phyloP scores from a whole-genome alignment of 306 rosid genomes.

The Trifolium subterraneum region DNA sequence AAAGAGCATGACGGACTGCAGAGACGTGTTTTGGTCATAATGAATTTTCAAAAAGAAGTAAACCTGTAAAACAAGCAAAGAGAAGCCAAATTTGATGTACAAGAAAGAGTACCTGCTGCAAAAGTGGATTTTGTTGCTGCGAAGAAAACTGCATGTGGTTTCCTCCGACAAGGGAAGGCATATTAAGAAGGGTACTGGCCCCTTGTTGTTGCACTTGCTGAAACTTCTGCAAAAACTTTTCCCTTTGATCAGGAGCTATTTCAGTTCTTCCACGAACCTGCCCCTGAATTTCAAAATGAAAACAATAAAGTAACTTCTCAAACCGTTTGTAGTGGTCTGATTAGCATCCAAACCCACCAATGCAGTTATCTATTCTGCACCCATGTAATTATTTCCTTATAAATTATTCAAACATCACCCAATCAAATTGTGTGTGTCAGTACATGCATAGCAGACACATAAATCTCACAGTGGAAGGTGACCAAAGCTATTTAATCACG shows the following conservation, averaged over 20 bases:
- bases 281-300: slow-evolving; percentile 55
- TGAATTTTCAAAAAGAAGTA: slow-evolving; percentile 26
- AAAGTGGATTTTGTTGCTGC: slow-evolving; percentile 83
- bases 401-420: slow-evolving; percentile 18
- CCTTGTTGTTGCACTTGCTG: slow-evolving; percentile 98
- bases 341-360: slow-evolving; percentile 34
- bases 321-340: slow-evolving; percentile 20
- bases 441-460: background rate
- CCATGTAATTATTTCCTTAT: slow-evolving; percentile 15
- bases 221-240: slow-evolving; percentile 89
- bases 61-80: slow-evolving; percentile 14
- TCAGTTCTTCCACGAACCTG: slow-evolving; percentile 95
- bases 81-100: slow-evolving; percentile 32
- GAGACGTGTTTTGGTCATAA: background rate
- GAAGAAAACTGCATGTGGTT: slow-evolving; percentile 83
- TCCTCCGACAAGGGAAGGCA: slow-evolving; percentile 83
- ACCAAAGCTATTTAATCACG: slow-evolving; percentile 14
- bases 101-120: slow-evolving; percentile 72
- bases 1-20: background rate
- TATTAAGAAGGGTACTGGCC: slow-evolving; percentile 73
- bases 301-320: slow-evolving; percentile 23
- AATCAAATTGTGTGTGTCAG: too few relatives aligned
- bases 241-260: slow-evolving; percentile 95
- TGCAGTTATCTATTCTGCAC: background rate
- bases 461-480: slow-evolving; percentile 24